Base-by-base conservation (phyloP, 2,329 filamentous ascomycete genomes). In the Beauveria pseudobassiana region DNA sequence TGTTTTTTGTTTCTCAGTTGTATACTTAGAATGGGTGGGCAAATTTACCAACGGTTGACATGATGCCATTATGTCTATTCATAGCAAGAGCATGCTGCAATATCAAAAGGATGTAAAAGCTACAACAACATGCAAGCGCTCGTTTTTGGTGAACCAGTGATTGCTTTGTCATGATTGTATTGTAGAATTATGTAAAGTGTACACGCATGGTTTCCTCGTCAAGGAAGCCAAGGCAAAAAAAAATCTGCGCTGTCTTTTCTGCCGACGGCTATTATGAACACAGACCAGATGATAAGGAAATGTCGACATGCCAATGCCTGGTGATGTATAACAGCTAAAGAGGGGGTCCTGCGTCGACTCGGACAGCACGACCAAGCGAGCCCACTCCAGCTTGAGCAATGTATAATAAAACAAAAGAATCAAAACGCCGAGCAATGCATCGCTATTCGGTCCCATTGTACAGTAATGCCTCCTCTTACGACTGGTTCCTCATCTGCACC, bases 401-500 rank as follows among this genome's bases (percentile, higher is more conserved):
- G 20, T 34, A 61, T 22, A 22, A 22, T 22, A 56, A 45, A 7
- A 43, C 66, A 59, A 56, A 68, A 56, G 14, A 2, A 54, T 66
- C 59, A 56, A 69, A 71, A 75, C 73, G 69, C 73, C 71, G 18
- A 67, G 66, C 69, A 72, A 74, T 73, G 72, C 69, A 71, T 67
- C 69, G 69, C 63, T 71, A 67, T 66, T 64, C 65, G 68, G 67
- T 59, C 20, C 30, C 52, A 48, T 58, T 14, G 50, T 40, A 63
- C 48, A 49, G 20, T 38, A 38, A 38, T 28, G n/a, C 24, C 20
- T 30, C 24, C 24, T 20, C 16, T 24, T 10, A 18, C 2, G 59
- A 63, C 6, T 28, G 40, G 38, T 66, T 63, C 61, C 80, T 80
- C 69, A 85, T 76, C 46, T 77, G 76, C 10, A 82, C 81, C 85